phyloP scores from a whole-genome alignment of 805 yeast genomes.

The Candida taoyuanica region DNA sequence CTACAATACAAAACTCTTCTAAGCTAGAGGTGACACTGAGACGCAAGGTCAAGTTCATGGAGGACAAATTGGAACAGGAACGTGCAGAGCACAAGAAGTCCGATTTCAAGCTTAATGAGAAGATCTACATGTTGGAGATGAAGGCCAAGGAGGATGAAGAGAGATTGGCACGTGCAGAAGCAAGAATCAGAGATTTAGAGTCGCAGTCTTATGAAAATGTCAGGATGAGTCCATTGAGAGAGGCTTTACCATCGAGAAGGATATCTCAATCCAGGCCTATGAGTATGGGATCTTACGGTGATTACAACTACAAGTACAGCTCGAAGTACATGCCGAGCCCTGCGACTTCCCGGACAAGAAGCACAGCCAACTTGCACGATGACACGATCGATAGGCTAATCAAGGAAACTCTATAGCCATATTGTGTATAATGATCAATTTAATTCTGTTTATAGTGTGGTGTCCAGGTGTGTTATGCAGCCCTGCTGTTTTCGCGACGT shows the following conservation, averaged over 20 bases:
- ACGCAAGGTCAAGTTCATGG: constrained; percentile 22
- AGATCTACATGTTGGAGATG: constrained; percentile 22
- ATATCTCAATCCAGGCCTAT: constrained; percentile 5
- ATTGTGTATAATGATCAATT: too few species aligned
- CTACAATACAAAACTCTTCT: constrained; percentile 9
- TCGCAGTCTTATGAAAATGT: not conserved
- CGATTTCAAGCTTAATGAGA: constrained; percentile 28
- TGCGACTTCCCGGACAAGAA: not conserved
- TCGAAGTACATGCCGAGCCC: constrained; percentile 1
- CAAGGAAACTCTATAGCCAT: constrained; percentile 10
- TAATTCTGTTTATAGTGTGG: too few species aligned
- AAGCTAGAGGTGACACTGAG: constrained; percentile 18
- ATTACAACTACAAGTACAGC: not conserved
- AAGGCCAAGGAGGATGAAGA: constrained; percentile 25
- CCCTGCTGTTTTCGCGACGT: too few species aligned
- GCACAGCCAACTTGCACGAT: constrained; percentile 6
- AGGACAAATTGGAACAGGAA: constrained; percentile 25
- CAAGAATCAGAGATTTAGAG: constrained; percentile 29
- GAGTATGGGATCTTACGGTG: constrained; percentile 5
- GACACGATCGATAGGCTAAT: constrained; percentile 16
- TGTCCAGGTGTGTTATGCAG: too few species aligned
- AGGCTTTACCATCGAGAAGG: not conserved
- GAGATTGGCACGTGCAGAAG: constrained; percentile 20
- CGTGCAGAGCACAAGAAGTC: constrained; percentile 24
- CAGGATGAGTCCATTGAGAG: constrained; percentile 1